Evolutionary conservation across 1,284 basidiomycete species (phyloP).

Genomic region (Cutaneotrichosporon sp.): DNA sequence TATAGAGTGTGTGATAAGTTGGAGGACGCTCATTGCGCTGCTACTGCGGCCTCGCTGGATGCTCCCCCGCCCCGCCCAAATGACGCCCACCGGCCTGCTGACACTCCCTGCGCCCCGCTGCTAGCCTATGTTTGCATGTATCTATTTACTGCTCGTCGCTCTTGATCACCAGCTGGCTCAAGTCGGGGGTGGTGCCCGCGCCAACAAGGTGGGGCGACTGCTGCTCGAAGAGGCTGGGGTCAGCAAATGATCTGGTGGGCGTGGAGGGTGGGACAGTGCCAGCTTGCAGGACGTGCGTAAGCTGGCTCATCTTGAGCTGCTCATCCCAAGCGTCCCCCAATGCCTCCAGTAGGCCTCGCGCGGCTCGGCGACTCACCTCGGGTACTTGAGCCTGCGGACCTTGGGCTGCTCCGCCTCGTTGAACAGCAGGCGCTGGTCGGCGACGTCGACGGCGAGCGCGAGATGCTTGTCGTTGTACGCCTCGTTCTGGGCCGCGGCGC

Average conservation of each 20-base stretch:
- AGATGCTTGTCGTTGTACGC: constrained; percentile 54
- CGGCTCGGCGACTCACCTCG: constrained; percentile 51
- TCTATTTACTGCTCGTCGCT: constrained; percentile 26
- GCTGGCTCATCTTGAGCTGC: too few relatives aligned
- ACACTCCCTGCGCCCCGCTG: too few relatives aligned
- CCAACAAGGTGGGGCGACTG: constrained; percentile 50
- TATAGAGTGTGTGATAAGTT: too few relatives aligned
- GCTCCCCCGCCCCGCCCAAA: too few relatives aligned
- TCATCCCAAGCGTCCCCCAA: too few relatives aligned
- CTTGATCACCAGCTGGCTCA: constrained; percentile 53
- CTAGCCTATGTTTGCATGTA: constrained; percentile 12
- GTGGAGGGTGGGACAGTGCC: too few relatives aligned
- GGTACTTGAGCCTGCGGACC: constrained; percentile 51
- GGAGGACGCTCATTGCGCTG: too few relatives aligned
- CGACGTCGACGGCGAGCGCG: constrained; percentile 47
- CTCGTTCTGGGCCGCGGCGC: constrained; percentile 38
- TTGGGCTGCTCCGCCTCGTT: constrained; percentile 55
- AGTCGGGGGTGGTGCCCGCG: constrained; percentile 53
- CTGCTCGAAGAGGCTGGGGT: constrained; percentile 51
- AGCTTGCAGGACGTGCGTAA: too few relatives aligned
- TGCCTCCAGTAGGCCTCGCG: too few relatives aligned
- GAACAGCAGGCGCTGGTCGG: constrained; percentile 54
- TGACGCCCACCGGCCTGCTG: too few relatives aligned
- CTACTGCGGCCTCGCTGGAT: too few relatives aligned
- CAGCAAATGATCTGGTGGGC: too few relatives aligned